phyloP scores from a whole-genome alignment of 345 rosid genomes.

The Camelina sativa region DNA sequence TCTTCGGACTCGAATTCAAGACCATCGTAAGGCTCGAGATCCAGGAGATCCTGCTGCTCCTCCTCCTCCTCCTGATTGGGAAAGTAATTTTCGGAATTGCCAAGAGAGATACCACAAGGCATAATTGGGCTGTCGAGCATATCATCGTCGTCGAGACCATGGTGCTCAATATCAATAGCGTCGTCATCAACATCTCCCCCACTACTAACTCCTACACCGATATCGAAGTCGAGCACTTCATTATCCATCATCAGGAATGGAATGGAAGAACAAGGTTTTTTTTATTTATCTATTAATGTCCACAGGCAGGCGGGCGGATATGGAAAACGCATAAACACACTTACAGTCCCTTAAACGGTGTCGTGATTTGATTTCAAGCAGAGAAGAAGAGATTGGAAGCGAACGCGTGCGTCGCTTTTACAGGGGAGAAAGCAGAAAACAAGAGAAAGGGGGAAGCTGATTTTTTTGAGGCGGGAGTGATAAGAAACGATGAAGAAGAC shows the following conservation, averaged over 20 bases:
- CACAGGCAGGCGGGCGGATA: not conserved
- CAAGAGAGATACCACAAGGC: conserved; percentile 25
- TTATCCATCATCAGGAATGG: conserved; percentile 39
- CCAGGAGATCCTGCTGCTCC: conserved; percentile 40
- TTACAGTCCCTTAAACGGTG: not conserved
- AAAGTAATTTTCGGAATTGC: conserved; percentile 40
- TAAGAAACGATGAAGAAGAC: not conserved
- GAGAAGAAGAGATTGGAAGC: not conserved
- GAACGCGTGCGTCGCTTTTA: not conserved
- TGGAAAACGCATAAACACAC: conserved; percentile 4
- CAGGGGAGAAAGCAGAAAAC: not conserved
- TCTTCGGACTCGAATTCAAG: conserved; percentile 72
- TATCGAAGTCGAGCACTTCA: conserved; percentile 53
- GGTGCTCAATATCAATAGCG: conserved; percentile 47
- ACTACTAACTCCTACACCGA: conserved; percentile 51
- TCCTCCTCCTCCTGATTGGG: conserved; percentile 34
- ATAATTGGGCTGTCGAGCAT: conserved; percentile 48
- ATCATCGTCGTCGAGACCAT: conserved; percentile 47
- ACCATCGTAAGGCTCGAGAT: conserved; percentile 68
- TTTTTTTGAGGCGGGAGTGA: not conserved
- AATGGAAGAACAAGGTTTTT: not conserved
- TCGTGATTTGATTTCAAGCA: conserved; percentile 18
- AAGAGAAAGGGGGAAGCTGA: not conserved
- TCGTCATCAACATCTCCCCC: conserved; percentile 51
- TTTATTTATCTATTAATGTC: not conserved